These are phyloP conservation scores for Pneumocystis sp. DNA, from an alignment of 1,139 yeast genomes.

Conservation along the genomic window DNA sequence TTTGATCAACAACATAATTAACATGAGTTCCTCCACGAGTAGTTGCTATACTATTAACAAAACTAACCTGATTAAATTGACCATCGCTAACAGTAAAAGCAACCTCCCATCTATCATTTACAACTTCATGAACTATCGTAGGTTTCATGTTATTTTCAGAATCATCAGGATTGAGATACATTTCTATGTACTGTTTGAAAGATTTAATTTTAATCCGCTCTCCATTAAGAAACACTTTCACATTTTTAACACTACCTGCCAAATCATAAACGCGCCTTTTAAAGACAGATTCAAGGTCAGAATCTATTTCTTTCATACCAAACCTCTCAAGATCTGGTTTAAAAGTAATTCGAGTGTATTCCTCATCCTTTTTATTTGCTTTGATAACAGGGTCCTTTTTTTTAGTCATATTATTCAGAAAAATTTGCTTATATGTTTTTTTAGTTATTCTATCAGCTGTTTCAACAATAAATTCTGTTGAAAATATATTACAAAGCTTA, in stretches of 20 bases:
- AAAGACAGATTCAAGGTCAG: constrained; percentile 67
- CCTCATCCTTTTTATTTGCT: constrained; percentile 42
- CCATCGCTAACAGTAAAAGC: constrained; percentile 93
- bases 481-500: constrained; percentile 80
- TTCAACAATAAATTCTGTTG: constrained; percentile 73
- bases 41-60: constrained; percentile 94
- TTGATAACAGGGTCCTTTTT: constrained; percentile 65
- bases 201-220: constrained; percentile 51
- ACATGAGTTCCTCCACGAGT: constrained; percentile 97
- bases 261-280: constrained; percentile 90
- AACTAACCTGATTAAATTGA: constrained; percentile 81
- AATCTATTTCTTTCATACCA: constrained; percentile 68
- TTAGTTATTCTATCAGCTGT: constrained; percentile 66
- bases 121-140: constrained; percentile 58
- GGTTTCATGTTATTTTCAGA: constrained; percentile 24
- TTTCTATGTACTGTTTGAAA: constrained; percentile 77
- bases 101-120: constrained; percentile 81
- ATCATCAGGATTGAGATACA: constrained; percentile 66
- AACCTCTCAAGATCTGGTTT: constrained; percentile 78
- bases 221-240: constrained; percentile 67
- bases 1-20: constrained; percentile 69
- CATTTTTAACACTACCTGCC: constrained; percentile 85
- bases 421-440: constrained; percentile 57
- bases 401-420: constrained; percentile 75
- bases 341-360: constrained; percentile 78